phyloP scores from a whole-genome alignment of 768 basidiomycete genomes.

The Pluteus cervinus region DNA sequence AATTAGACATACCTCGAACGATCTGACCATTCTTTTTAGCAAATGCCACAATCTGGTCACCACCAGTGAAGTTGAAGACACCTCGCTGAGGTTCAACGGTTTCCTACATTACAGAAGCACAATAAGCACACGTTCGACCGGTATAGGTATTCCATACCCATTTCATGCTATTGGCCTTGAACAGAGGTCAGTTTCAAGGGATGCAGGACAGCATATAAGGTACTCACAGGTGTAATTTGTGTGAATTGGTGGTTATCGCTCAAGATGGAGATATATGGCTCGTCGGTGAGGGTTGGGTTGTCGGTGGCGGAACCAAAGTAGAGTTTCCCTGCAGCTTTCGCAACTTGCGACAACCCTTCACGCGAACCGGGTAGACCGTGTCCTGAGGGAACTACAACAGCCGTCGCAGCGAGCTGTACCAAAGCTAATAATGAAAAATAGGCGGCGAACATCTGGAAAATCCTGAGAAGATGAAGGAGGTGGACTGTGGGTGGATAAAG shows the following conservation, averaged over 20 bases:
- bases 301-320: slow-evolving; percentile 49
- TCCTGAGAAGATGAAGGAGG: too few relatives aligned
- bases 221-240: slow-evolving; percentile 37
- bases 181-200: background rate
- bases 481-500: too few relatives aligned
- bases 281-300: slow-evolving; percentile 36
- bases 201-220: background rate
- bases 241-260: slow-evolving; percentile 32
- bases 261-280: slow-evolving; percentile 31
- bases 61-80: slow-evolving; percentile 40
- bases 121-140: background rate
- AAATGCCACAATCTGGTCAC: slow-evolving; percentile 39
- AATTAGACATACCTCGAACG: slow-evolving; percentile 28
- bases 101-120: slow-evolving; percentile 29
- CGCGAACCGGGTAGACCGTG: slow-evolving; percentile 50
- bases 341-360: too few relatives aligned
- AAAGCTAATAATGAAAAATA: too few relatives aligned
- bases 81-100: slow-evolving; percentile 47
- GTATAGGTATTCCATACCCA: slow-evolving; percentile 28
- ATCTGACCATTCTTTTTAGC: slow-evolving; percentile 41
- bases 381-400: slow-evolving; percentile 5
- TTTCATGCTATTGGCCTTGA: slow-evolving; percentile 46
- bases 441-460: too few relatives aligned
- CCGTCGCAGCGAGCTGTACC: background rate
- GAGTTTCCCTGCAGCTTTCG: slow-evolving; percentile 34